phyloP scores from a whole-genome alignment of 306 rosid genomes.

The Cucurbita moschata region DNA sequence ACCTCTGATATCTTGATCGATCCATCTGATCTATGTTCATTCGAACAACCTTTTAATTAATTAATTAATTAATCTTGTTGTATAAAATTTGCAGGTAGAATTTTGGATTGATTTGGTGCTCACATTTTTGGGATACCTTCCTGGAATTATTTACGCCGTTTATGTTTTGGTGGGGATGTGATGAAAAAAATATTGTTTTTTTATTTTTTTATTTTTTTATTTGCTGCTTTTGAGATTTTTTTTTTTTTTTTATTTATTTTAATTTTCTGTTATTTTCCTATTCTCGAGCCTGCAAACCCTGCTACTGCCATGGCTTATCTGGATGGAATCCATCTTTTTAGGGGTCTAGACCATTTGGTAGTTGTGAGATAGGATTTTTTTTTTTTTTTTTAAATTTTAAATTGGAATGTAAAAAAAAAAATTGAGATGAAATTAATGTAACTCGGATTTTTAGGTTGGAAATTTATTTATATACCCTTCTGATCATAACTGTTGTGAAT shows the following conservation, averaged over 20 bases:
- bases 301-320: background rate
- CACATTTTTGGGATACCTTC: conserved; percentile 24
- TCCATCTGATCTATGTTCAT: too few relatives aligned
- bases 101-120: conserved; percentile 29
- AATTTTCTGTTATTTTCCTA: background rate
- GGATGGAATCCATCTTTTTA: background rate
- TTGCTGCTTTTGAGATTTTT: background rate
- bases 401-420: background rate
- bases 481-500: background rate
- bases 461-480: background rate
- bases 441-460: background rate
- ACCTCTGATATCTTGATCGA: too few relatives aligned
- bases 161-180: conserved; percentile 7
- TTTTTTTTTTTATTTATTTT: background rate
- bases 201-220: background rate
- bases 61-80: too few relatives aligned
- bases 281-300: background rate
- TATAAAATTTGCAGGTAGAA: conserved; percentile 19
- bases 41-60: too few relatives aligned
- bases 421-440: background rate
- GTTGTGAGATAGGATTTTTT: background rate
- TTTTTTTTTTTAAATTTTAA: background rate
- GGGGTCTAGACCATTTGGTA: background rate
- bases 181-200: background rate
- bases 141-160: conserved; percentile 30